A percentile compares a stretch with the other conserved stretches of the same genome.
Conservation (phyloP, 2,329 filamentous ascomycete species). For the Arthroderma sp. region DNA sequence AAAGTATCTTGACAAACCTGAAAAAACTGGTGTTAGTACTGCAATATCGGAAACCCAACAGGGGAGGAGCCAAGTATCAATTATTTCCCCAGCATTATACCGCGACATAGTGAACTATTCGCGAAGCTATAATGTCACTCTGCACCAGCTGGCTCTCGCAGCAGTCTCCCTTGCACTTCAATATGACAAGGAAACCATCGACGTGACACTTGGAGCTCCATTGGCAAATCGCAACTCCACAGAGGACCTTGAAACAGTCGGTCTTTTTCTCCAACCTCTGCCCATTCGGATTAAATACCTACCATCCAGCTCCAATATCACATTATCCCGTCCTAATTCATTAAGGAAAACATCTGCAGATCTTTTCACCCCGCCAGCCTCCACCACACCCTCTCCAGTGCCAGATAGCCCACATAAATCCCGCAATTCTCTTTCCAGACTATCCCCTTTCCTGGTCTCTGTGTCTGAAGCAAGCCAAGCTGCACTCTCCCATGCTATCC, state of each 20-base stretch:
- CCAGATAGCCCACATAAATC: no score
- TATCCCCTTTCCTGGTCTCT: background rate
- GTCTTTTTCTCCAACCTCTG: conserved; percentile 20
- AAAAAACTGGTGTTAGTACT: no score
- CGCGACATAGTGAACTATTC: no score
- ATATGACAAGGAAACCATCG: conserved; percentile 4
- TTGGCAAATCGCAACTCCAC: conserved; percentile 16
- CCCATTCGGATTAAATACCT: conserved; percentile 14
- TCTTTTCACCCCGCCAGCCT: no score
- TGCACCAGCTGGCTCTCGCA: conserved; percentile 16
- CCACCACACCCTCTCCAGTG: no score
- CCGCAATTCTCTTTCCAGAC: no score
- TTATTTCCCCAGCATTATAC: no score
- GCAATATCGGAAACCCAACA: no score
- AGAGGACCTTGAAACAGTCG: conserved; percentile 15
- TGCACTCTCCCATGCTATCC: background rate
- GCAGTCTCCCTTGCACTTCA: conserved; percentile 13
- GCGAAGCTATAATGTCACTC: conserved; percentile 5
- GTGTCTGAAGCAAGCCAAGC: background rate
- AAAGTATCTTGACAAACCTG: background rate
- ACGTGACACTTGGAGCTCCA: conserved; percentile 18
- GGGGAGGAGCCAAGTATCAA: no score
- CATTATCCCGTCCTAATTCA: background rate
- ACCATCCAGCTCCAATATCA: background rate
- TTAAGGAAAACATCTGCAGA: no score